Evolutionary conservation across 495 filamentous ascomycete genomes (phyloP).

Genomic region (Aspergillus panamensis): DNA sequence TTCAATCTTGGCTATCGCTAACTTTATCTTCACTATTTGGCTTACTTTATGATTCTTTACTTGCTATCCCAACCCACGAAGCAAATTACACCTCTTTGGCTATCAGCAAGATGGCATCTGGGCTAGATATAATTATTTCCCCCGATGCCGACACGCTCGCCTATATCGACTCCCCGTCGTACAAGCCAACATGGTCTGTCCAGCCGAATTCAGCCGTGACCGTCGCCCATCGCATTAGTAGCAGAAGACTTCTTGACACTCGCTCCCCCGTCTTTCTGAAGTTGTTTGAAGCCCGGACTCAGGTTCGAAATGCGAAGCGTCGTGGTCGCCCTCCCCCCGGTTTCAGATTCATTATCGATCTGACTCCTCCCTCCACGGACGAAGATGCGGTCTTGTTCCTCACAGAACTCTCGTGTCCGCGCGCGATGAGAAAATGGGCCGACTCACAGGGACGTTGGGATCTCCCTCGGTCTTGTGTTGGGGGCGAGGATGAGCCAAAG

Average conservation of each 20-base stretch:
- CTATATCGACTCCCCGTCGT: conserved; percentile 46
- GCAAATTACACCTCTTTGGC: not conserved
- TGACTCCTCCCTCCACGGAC: conserved; percentile 57
- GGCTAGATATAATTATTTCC: conserved; percentile 27
- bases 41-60: not conserved
- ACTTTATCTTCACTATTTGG: not conserved
- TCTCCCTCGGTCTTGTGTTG: conserved; percentile 38
- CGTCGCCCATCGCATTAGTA: conserved; percentile 43
- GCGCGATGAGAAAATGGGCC: conserved; percentile 46
- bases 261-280: conserved; percentile 48
- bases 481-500: conserved; percentile 33
- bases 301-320: conserved; percentile 27
- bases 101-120: not conserved
- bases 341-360: conserved; percentile 57
- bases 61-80: not conserved
- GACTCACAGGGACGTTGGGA: conserved; percentile 40
- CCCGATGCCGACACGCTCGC: conserved; percentile 51
- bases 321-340: conserved; percentile 36
- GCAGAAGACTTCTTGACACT: conserved; percentile 42
- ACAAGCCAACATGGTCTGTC: conserved; percentile 24
- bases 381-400: conserved; percentile 57
- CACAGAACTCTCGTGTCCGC: conserved; percentile 55
- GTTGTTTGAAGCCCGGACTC: conserved; percentile 41
- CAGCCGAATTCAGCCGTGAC: conserved; percentile 11
- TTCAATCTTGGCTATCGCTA: not conserved